Conservation (phyloP, 2,329 filamentous ascomycete genomes). For the Xylariales sp. region DNA sequence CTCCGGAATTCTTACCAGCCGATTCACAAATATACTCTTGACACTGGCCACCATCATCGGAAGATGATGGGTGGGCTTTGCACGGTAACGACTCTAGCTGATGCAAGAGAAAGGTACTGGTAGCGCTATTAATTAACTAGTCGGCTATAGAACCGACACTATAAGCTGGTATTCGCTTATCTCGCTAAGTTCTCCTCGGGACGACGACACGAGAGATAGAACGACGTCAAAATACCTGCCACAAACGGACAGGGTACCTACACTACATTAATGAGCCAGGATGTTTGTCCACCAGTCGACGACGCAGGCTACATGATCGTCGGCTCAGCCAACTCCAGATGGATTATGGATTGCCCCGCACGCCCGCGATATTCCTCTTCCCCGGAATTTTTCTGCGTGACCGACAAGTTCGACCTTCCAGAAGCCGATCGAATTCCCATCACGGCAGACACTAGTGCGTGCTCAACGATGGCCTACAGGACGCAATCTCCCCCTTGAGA, state of each 20-base stretch:
- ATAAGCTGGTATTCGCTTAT: conserved; percentile 28
- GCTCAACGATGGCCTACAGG: not conserved
- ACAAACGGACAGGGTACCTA: not conserved
- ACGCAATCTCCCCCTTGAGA: not conserved
- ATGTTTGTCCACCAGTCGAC: not conserved
- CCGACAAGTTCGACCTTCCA: not conserved
- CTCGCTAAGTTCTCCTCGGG: conserved; percentile 11
- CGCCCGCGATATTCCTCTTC: conserved; percentile 5
- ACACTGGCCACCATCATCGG: not conserved
- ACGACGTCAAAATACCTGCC: not conserved
- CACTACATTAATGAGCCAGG: not conserved
- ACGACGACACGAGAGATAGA: conserved; percentile 15
- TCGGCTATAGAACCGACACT: not conserved
- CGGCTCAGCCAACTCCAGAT: conserved; percentile 15
- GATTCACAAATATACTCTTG: not conserved
- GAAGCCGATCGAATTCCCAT: not conserved
- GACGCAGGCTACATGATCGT: conserved; percentile 9
- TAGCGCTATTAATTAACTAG: not conserved
- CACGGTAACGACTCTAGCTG: not conserved
- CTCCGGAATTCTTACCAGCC: not conserved
- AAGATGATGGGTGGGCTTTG: not conserved
- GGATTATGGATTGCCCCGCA: conserved; percentile 25
- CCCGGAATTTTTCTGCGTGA: conserved; percentile 5
- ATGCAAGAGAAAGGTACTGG: not conserved
- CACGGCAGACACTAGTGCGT: not conserved